Evolutionary conservation across 768 basidiomycete species (phyloP).

Genomic region (Leucosporidium yakuticum): DNA sequence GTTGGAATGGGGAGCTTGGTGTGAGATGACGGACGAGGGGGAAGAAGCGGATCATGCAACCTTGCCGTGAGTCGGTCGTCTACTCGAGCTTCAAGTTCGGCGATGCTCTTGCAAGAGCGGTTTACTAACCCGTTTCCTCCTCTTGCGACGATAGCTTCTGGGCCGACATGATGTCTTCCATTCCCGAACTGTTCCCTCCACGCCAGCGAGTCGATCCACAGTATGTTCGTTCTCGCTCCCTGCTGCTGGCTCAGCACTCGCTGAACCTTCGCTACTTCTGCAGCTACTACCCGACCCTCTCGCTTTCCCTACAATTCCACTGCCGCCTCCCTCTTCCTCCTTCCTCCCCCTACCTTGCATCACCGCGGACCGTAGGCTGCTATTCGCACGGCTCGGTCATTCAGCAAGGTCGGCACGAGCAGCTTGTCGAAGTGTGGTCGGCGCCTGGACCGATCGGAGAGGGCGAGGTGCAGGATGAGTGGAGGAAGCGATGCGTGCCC

Average conservation of each 20-base stretch:
- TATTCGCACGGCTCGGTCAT: not conserved
- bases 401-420: slow-evolving; percentile 7
- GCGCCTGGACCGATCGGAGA: slow-evolving; percentile 5
- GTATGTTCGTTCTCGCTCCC: too few relatives aligned
- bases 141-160: not conserved
- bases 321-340: not conserved
- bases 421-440: slow-evolving; percentile 11
- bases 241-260: too few relatives aligned
- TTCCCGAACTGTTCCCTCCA: not conserved
- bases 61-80: not conserved
- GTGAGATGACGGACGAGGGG: not conserved
- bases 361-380: not conserved
- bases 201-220: not conserved
- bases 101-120: too few relatives aligned
- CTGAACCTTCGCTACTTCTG: too few relatives aligned
- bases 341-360: not conserved
- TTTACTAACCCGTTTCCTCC: not conserved
- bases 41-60: not conserved
- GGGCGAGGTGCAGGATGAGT: slow-evolving; percentile 5
- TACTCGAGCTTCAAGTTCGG: not conserved
- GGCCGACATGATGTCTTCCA: not conserved
- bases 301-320: slow-evolving; percentile 4
- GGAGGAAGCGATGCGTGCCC: not conserved
- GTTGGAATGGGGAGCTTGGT: slow-evolving; percentile 5
- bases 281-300: not conserved